Base-by-base conservation (phyloP, 164 flowering plant species). In the Pachysandra terminalis region DNA sequence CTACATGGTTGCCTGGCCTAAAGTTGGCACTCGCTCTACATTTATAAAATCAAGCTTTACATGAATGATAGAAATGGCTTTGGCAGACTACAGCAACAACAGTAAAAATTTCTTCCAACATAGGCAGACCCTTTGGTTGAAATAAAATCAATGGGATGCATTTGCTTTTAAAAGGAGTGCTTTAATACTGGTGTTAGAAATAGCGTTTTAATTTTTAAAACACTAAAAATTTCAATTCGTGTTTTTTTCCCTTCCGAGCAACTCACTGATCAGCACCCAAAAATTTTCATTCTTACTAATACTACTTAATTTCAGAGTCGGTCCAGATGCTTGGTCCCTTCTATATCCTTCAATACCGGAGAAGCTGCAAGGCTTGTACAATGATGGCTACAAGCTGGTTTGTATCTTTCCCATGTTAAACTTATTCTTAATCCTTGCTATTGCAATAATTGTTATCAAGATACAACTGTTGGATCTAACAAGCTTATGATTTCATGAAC, bases 261-360 rank as follows among this genome's bases (percentile, higher is more conserved):
- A 7, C 37, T 1, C 27, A 27, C 51, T 26, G 14, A 10, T 56
- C 9, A 17, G 12, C 27, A 14, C 6, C 27, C 61, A 58, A 58
- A 26, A 2, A 58, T 14, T 17, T 27, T 40, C 40, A 69, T 32
- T 54, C 45, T 17, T 48, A 15, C 28, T 49, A 40, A 21, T 21
- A 1, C 23, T 26, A 16, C 14, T 45, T 67, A 54, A 61, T 72
- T 72, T 59, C 87, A 91, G 96, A 77, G 73, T 78, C 64, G 98
- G 98, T 73, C 74, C 97, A 60, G 89, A 89, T 85, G 97, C 96
- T 52, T 95, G 98, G 98, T 89, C 96, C 59, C 96, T 95, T 45
- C 80, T 91, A 86, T 87, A 83, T 77, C 84, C 86, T 64, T 87
- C 94, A 25, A 87, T 91, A 69, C 96, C 97, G 61, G 89, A 83